phyloP scores from a whole-genome alignment of 2,329 filamentous ascomycete genomes.

The Metarhizium robertsii region DNA sequence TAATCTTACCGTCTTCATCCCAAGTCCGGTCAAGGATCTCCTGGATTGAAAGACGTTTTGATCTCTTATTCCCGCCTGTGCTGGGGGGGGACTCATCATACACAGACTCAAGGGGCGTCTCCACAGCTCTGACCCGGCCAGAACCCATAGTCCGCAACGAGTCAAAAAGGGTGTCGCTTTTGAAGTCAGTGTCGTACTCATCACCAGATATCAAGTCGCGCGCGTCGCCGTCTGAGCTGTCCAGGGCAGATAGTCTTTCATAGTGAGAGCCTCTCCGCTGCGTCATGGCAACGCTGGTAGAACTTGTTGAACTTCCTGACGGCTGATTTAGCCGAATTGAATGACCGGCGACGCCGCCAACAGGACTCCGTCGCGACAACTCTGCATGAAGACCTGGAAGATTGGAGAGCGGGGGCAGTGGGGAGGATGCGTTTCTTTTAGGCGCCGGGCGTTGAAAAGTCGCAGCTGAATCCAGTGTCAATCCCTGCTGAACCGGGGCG shows the following conservation, averaged over 20 bases:
- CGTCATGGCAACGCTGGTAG: conserved; percentile 27
- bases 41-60: conserved; percentile 48
- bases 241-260: conserved; percentile 46
- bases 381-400: conserved; percentile 45
- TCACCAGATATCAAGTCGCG: conserved; percentile 58
- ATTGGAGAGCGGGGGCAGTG: conserved; percentile 43
- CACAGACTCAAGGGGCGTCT: conserved; percentile 68
- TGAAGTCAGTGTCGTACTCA: conserved; percentile 70
- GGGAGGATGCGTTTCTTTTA: conserved; percentile 43
- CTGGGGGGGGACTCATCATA: conserved; percentile 69
- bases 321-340: conserved; percentile 30
- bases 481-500: conserved; percentile 8
- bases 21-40: conserved; percentile 47
- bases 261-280: conserved; percentile 22
- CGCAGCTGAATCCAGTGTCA: conserved; percentile 9
- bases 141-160: conserved; percentile 65
- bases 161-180: conserved; percentile 70
- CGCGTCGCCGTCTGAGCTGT: conserved; percentile 60
- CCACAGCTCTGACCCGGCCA: conserved; percentile 53
- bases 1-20: conserved; percentile 47
- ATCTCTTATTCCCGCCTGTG: conserved; percentile 41
- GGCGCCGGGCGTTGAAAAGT: conserved; percentile 18
- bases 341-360: conserved; percentile 26
- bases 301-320: conserved; percentile 33
- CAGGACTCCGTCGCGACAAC: conserved; percentile 36